phyloP scores from a whole-genome alignment of 2,329 filamentous ascomycete species.

The Monilinia fructigena region DNA sequence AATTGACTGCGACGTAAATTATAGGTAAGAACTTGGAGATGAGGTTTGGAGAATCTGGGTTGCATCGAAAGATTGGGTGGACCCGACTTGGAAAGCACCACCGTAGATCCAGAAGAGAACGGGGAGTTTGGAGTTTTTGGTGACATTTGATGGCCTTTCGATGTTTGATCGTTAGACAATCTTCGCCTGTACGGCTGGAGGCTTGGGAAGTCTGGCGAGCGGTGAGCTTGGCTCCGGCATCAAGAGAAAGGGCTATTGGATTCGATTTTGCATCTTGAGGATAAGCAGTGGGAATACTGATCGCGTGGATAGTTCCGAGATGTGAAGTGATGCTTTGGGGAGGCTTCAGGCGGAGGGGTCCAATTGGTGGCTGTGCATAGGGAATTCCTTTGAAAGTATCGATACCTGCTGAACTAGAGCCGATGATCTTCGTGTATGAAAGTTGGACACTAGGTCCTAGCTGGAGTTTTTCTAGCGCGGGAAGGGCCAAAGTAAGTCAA shows the following conservation, averaged over 20 bases:
- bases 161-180: constrained; percentile 44
- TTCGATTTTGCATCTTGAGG: constrained; percentile 35
- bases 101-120: constrained; percentile 44
- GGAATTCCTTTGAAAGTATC: constrained; percentile 37
- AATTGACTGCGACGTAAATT: constrained; percentile 59
- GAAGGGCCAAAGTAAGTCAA: background rate
- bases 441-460: constrained; percentile 5
- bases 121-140: constrained; percentile 51
- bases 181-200: constrained; percentile 33
- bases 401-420: background rate
- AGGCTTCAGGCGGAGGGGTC: constrained; percentile 46
- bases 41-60: constrained; percentile 47
- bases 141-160: constrained; percentile 42
- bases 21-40: constrained; percentile 64
- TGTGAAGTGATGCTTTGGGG: constrained; percentile 33
- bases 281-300: constrained; percentile 37
- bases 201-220: background rate
- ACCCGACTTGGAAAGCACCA: constrained; percentile 42
- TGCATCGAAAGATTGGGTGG: constrained; percentile 52
- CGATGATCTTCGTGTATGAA: constrained; percentile 8
- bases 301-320: constrained; percentile 34
- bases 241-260: too few relatives aligned
- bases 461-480: background rate
- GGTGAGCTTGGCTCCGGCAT: too few relatives aligned
- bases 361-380: constrained; percentile 46